These are phyloP conservation scores for Aureobasidium melanogenum DNA, from an alignment of 2,329 filamentous ascomycete species.

Conservation along the genomic window DNA sequence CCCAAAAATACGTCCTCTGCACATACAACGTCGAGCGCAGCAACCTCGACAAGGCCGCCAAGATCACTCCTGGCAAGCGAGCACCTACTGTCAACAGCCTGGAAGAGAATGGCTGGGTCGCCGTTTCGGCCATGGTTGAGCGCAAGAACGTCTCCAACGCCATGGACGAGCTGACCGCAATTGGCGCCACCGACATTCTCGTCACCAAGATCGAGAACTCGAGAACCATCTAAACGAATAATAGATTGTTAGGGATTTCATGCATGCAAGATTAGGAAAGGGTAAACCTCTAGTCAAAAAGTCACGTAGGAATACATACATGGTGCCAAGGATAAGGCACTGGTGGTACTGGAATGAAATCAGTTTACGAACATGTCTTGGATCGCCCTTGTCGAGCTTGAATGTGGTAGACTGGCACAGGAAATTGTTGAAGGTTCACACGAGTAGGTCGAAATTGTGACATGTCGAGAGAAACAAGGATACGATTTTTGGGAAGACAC, in stretches of 20 bases:
- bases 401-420: no score
- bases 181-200: slow-evolving; percentile 77
- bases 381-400: background rate
- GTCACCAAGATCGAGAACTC: slow-evolving; percentile 82
- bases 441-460: background rate
- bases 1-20: slow-evolving; percentile 88
- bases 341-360: background rate
- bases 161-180: slow-evolving; percentile 73
- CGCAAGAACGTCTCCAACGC: slow-evolving; percentile 74
- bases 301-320: background rate
- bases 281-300: background rate
- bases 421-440: no score
- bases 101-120: slow-evolving; percentile 85
- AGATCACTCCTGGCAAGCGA: slow-evolving; percentile 86
- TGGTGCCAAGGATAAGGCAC: background rate
- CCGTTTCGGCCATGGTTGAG: slow-evolving; percentile 89
- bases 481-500: background rate
- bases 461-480: background rate
- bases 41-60: slow-evolving; percentile 56
- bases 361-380: background rate
- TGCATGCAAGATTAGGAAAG: background rate
- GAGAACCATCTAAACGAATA: slow-evolving; percentile 32
- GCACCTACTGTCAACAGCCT: slow-evolving; percentile 86
- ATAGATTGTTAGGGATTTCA: background rate
- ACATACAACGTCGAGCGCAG: slow-evolving; percentile 84